Conservation (phyloP, 2,329 filamentous ascomycete genomes). For the Shiraia sp. region DNA sequence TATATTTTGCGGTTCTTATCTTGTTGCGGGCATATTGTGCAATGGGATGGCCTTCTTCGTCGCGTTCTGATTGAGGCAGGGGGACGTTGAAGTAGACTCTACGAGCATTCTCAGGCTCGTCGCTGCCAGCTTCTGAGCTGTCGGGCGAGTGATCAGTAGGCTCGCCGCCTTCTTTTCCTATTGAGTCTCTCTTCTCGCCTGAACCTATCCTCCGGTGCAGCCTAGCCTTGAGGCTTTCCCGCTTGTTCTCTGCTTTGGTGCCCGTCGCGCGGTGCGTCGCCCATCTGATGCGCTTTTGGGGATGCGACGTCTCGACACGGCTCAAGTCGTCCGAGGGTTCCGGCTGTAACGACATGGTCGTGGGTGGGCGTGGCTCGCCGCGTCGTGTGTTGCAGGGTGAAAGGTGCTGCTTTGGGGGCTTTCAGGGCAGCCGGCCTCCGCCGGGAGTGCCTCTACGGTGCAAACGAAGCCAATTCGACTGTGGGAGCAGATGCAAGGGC, state of each 20-base stretch:
- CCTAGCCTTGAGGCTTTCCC: conserved; percentile 79
- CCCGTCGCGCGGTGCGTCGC: conserved; percentile 87
- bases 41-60: conserved; percentile 77
- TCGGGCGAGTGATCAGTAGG: conserved; percentile 50
- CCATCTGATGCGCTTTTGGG: conserved; percentile 86
- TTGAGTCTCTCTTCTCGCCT: conserved; percentile 64
- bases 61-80: conserved; percentile 72
- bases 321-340: conserved; percentile 35
- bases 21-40: conserved; percentile 85
- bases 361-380: conserved; percentile 11
- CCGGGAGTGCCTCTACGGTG: conserved; percentile 41
- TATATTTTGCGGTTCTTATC: conserved; percentile 97
- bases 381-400: conserved; percentile 25
- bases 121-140: conserved; percentile 45
- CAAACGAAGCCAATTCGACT: conserved; percentile 36
- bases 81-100: conserved; percentile 85
- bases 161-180: conserved; percentile 41
- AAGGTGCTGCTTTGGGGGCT: conserved; percentile 30
- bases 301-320: conserved; percentile 59
- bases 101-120: conserved; percentile 48
- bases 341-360: conserved; percentile 19
- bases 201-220: conserved; percentile 64
- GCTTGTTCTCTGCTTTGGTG: conserved; percentile 75
- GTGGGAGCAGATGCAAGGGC: conserved; percentile 5
- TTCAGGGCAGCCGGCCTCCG: conserved; percentile 39